A percentile compares a stretch with the other conserved stretches of the same genome.
Conservation (phyloP, 257 asterid species). For the Solanum chaucha region DNA sequence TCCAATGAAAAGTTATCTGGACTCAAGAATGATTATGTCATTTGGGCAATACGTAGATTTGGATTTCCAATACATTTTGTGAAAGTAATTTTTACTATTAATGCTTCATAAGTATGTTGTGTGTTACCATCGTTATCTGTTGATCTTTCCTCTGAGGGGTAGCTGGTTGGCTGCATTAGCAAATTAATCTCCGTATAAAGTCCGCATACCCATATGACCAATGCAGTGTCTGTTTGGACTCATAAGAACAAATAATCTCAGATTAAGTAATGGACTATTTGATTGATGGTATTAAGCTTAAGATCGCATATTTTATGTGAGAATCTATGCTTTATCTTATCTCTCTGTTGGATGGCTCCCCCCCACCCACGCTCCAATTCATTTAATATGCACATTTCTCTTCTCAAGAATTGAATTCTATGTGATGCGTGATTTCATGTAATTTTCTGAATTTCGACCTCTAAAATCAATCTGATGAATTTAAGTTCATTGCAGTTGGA, state of each 20-base stretch:
- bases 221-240: background rate
- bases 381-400: background rate
- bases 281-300: background rate
- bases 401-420: background rate
- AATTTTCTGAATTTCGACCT: background rate
- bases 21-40: background rate
- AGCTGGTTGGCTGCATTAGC: background rate
- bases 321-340: background rate
- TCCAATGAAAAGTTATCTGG: background rate
- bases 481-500: constrained; percentile 52
- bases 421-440: background rate
- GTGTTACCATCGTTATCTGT: background rate
- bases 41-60: background rate
- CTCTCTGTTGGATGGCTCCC: background rate
- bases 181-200: background rate
- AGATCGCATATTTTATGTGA: background rate
- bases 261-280: background rate
- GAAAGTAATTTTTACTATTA: background rate
- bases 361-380: background rate
- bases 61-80: background rate
- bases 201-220: background rate
- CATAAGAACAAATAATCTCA: background rate
- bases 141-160: background rate
- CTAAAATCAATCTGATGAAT: background rate
- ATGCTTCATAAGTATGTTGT: background rate